phyloP scores from a whole-genome alignment of 1,139 yeast genomes.

The Yamadazyma trypodendri region DNA sequence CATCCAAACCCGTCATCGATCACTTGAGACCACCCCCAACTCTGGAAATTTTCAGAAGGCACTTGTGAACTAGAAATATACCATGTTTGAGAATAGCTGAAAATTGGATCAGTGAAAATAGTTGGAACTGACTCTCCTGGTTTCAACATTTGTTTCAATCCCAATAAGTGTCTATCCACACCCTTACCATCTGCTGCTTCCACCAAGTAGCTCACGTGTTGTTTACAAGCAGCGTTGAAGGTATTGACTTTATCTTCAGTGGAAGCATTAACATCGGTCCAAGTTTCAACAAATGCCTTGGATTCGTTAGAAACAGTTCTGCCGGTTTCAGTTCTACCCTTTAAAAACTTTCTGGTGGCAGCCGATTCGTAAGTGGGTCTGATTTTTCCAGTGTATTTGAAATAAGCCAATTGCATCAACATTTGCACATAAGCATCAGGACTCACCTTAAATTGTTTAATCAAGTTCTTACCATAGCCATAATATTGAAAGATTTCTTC shows the following conservation, averaged over 20 bases:
- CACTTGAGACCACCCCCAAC: constrained; percentile 97
- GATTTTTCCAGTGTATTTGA: constrained; percentile 73
- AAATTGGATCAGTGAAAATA: constrained; percentile 75
- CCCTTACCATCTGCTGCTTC: constrained; percentile 87
- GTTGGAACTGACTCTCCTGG: constrained; percentile 65
- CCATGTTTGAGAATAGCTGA: constrained; percentile 79
- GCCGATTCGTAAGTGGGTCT: constrained; percentile 97
- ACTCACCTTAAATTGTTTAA: constrained; percentile 65
- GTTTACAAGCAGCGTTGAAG: constrained; percentile 69
- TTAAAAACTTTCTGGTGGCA: constrained; percentile 83
- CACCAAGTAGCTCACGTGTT: constrained; percentile 73
- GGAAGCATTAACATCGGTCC: constrained; percentile 61
- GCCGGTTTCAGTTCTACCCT: constrained; percentile 96
- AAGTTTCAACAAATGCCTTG: constrained; percentile 68
- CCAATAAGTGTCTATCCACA: constrained; percentile 92
- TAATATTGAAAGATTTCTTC: constrained; percentile 67
- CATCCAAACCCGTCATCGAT: constrained; percentile 91
- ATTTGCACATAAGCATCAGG: constrained; percentile 81
- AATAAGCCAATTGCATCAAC: constrained; percentile 74
- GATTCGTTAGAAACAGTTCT: constrained; percentile 83
- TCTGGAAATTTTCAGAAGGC: constrained; percentile 83
- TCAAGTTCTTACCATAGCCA: constrained; percentile 70
- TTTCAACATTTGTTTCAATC: constrained; percentile 71
- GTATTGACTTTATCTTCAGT: constrained; percentile 61
- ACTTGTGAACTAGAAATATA: constrained; percentile 85